Conservation (phyloP, 2,329 filamentous ascomycete genomes). For the Colletotrichum sp. region DNA sequence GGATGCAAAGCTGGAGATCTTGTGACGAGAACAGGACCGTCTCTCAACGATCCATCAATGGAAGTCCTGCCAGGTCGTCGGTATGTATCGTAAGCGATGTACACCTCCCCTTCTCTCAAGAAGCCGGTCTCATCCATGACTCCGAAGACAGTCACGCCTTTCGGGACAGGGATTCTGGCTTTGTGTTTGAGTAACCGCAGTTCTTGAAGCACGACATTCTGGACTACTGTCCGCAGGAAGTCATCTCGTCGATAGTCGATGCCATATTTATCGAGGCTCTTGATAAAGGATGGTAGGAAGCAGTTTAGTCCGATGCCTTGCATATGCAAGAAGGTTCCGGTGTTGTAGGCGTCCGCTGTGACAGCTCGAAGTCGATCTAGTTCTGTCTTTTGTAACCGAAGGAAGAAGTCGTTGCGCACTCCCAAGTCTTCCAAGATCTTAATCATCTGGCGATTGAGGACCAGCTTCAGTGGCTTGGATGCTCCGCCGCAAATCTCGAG, state of each 20-base stretch:
- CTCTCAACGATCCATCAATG: slow-evolving; percentile 32
- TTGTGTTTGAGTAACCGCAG: slow-evolving; percentile 80
- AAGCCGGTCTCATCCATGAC: slow-evolving; percentile 82
- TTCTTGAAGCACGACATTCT: slow-evolving; percentile 72
- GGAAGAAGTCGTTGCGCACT: slow-evolving; percentile 63
- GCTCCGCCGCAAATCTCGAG: slow-evolving; percentile 77
- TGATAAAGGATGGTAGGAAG: slow-evolving; percentile 66
- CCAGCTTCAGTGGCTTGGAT: slow-evolving; percentile 69
- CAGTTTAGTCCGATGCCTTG: slow-evolving; percentile 67
- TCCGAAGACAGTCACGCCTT: slow-evolving; percentile 80
- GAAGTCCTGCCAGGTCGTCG: slow-evolving; percentile 4
- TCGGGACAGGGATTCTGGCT: slow-evolving; percentile 72
- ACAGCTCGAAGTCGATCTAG: slow-evolving; percentile 64
- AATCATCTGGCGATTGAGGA: slow-evolving; percentile 81
- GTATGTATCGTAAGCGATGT: slow-evolving; percentile 53
- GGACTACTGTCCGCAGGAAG: slow-evolving; percentile 74
- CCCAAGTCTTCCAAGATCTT: slow-evolving; percentile 86
- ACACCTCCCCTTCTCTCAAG: slow-evolving; percentile 72
- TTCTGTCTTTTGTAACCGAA: slow-evolving; percentile 67
- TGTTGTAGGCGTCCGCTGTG: slow-evolving; percentile 63
- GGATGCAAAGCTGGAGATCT: slow-evolving; percentile 83
- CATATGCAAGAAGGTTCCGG: slow-evolving; percentile 67
- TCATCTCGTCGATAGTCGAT: slow-evolving; percentile 70
- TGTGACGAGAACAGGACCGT: slow-evolving; percentile 66
- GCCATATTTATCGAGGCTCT: slow-evolving; percentile 58